A percentile compares a stretch with the other conserved stretches of the same genome.
Conservation (phyloP, 2,329 filamentous ascomycete species). For the Alternaria sp. region DNA sequence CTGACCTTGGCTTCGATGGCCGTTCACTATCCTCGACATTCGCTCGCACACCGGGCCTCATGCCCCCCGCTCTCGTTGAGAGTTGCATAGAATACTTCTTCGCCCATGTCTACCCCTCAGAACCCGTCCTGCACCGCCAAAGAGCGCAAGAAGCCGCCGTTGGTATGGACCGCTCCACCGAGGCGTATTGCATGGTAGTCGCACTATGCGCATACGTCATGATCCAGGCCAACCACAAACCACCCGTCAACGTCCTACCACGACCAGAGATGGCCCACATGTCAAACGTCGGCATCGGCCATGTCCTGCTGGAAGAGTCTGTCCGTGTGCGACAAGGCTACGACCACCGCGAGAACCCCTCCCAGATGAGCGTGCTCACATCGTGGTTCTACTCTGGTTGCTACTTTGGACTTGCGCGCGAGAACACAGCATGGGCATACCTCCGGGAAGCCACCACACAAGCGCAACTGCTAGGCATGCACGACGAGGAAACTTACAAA, state of each 20-base stretch:
- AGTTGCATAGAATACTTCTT: constrained; percentile 67
- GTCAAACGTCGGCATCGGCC: constrained; percentile 55
- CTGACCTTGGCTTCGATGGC: constrained; percentile 50
- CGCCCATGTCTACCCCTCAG: constrained; percentile 67
- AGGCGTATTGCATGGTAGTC: constrained; percentile 64
- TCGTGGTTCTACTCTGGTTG: constrained; percentile 68
- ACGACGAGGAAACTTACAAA: constrained; percentile 63
- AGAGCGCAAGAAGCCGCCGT: constrained; percentile 60
- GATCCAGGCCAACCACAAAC: constrained; percentile 56
- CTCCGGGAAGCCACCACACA: constrained; percentile 66
- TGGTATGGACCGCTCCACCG: constrained; percentile 58
- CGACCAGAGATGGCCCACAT: constrained; percentile 53
- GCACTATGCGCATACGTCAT: constrained; percentile 59
- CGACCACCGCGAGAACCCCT: constrained; percentile 64
- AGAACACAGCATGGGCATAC: constrained; percentile 68
- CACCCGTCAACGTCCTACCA: constrained; percentile 54
- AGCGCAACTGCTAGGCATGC: constrained; percentile 64
- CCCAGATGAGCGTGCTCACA: constrained; percentile 64
- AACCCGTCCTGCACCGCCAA: constrained; percentile 63
- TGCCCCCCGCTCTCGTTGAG: constrained; percentile 57
- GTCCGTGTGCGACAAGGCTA: constrained; percentile 62
- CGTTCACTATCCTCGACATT: constrained; percentile 51
- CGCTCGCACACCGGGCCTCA: constrained; percentile 56
- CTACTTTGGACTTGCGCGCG: constrained; percentile 67
- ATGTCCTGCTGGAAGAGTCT: constrained; percentile 65